Evolutionary conservation across 1,284 basidiomycete species (phyloP).

Genomic region (Irpex sp.): DNA sequence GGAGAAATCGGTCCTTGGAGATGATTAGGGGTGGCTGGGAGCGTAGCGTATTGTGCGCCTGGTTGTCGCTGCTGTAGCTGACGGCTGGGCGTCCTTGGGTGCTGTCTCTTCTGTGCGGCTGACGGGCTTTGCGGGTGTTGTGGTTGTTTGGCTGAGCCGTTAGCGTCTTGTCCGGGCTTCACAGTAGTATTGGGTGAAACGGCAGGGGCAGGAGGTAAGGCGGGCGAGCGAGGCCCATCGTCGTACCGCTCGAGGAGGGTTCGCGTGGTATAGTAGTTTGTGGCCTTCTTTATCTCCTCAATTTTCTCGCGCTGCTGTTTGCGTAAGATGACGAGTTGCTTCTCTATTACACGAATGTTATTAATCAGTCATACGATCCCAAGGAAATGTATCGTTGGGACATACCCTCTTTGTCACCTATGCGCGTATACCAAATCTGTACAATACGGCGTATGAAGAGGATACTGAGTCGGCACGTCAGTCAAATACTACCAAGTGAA

Average conservation of each 20-base stretch:
- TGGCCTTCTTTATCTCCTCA: constrained; percentile 97
- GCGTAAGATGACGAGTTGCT: constrained; percentile 70
- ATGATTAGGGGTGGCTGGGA: neutral
- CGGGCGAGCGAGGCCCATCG: constrained; percentile 42
- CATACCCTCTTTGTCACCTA: constrained; percentile 83
- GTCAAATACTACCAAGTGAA: neutral
- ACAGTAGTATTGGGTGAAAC: constrained; percentile 3
- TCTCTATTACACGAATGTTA: constrained; percentile 52
- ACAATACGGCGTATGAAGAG: constrained; percentile 81
- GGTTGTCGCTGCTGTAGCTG: neutral
- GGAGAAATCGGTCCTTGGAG: constrained; percentile 17
- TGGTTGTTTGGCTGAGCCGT: constrained; percentile 14
- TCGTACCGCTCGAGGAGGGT: constrained; percentile 92
- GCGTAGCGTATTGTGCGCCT: neutral
- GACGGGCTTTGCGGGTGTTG: constrained; percentile 17
- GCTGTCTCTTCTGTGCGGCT: constrained; percentile 17
- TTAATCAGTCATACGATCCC: no score
- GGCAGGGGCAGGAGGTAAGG: constrained; percentile 26
- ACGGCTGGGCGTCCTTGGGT: constrained; percentile 1
- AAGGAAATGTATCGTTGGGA: constrained; percentile 2
- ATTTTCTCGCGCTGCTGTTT: constrained; percentile 84
- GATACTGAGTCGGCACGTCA: constrained; percentile 49
- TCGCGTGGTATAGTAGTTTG: constrained; percentile 91
- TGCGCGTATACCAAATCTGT: constrained; percentile 83
- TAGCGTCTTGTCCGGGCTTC: constrained; percentile 22